Evolutionary conservation across 371 early-diverging fungal species (phyloP).

Genomic region (Lichtheimia ramosa): DNA sequence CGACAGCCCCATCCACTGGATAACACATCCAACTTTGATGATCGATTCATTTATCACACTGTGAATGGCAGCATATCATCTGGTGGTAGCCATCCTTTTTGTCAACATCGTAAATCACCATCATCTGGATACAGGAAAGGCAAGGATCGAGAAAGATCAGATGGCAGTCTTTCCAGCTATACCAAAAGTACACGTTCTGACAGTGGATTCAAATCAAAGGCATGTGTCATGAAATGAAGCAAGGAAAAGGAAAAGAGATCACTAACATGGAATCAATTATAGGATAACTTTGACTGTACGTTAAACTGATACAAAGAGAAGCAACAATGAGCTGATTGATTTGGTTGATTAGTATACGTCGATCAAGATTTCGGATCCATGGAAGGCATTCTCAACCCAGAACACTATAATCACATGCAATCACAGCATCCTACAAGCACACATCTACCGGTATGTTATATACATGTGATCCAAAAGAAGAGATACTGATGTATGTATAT

Average conservation of each 20-base stretch:
- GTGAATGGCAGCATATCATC: no score
- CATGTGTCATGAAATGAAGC: neutral
- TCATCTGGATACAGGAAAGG: slow-evolving; percentile 10
- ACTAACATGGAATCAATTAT: neutral
- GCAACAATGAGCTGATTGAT: neutral
- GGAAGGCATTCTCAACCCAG: slow-evolving; percentile 49
- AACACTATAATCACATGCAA: slow-evolving; percentile 10
- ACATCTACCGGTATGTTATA: no score
- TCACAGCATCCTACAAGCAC: neutral
- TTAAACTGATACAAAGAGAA: neutral
- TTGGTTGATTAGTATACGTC: slow-evolving; percentile 18
- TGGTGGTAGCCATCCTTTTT: neutral
- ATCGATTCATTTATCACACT: slow-evolving; percentile 5
- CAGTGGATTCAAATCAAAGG: slow-evolving; percentile 1
- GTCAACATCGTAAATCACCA: neutral
- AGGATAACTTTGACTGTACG: slow-evolving; percentile 18
- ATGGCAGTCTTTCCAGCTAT: slow-evolving; percentile 1
- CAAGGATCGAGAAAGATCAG: slow-evolving; percentile 12
- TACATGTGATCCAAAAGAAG: no score
- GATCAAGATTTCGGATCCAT: slow-evolving; percentile 44
- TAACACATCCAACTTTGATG: slow-evolving; percentile 1
- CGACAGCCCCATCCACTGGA: slow-evolving; percentile 9
- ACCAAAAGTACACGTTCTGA: neutral
- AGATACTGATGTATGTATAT: no score
- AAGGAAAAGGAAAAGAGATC: slow-evolving; percentile 1